These are phyloP conservation scores for Limonium bicolor DNA, from an alignment of 148 eudicot genomes.

Conservation along the genomic window DNA sequence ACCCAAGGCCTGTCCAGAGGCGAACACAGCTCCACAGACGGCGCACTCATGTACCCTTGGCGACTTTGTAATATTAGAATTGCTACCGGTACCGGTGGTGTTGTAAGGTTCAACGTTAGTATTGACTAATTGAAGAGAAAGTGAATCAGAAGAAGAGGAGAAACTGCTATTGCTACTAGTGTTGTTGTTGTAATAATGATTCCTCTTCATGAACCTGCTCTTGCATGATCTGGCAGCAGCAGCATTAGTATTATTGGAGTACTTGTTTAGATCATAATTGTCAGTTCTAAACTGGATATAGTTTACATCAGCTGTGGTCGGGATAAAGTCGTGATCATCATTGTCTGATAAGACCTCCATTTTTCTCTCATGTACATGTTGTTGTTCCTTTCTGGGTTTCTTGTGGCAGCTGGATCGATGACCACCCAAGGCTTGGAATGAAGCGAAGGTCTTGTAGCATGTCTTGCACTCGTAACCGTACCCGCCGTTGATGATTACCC, in stretches of 20 bases:
- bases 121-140: constrained; percentile 10
- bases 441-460: constrained; percentile 32
- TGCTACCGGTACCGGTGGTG: too few relatives aligned
- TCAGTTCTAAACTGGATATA: too few relatives aligned
- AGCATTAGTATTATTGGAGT: too few relatives aligned
- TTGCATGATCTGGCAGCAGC: too few relatives aligned
- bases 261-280: too few relatives aligned
- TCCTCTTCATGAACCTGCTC: too few relatives aligned
- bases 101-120: too few relatives aligned
- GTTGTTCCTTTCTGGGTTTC: constrained; percentile 28
- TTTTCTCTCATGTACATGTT: too few relatives aligned
- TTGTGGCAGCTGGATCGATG: constrained; percentile 32
- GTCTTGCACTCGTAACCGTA: constrained; percentile 55
- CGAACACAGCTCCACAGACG: constrained; percentile 34
- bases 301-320: too few relatives aligned
- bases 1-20: constrained; percentile 47
- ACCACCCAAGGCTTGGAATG: constrained; percentile 61
- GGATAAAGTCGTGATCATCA: too few relatives aligned
- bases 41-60: constrained; percentile 41
- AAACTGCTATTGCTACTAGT: not conserved
- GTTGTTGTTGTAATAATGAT: not conserved
- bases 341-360: too few relatives aligned
- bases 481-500: too few relatives aligned
- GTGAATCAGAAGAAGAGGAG: not conserved
- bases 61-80: not conserved